Percentiles rank a stretch among this genome's conserved stretches.
Conservation (phyloP, 2,329 filamentous ascomycete species). For the Ophiostoma sp. region DNA sequence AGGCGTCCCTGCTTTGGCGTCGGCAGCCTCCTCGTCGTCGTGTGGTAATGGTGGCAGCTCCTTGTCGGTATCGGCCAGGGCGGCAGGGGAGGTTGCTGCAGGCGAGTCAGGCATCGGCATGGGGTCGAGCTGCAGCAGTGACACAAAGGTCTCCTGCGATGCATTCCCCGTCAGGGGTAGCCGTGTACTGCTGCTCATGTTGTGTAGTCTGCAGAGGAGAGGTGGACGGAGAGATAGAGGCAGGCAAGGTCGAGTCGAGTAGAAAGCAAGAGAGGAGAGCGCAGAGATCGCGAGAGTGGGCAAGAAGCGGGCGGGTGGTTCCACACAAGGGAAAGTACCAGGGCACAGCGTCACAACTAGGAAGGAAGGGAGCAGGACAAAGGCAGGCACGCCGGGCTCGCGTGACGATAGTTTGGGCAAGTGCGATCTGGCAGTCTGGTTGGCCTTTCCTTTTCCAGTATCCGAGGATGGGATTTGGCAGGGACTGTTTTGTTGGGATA, state of each 20-base stretch:
- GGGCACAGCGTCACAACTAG: not conserved
- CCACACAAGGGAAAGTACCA: not conserved
- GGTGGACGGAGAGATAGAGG: not conserved
- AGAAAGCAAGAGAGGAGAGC: not conserved
- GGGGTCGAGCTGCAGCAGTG: slow-evolving; percentile 74
- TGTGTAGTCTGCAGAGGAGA: not conserved
- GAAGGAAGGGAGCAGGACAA: slow-evolving; percentile 5
- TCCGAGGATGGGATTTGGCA: not conserved
- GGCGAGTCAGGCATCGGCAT: slow-evolving; percentile 60
- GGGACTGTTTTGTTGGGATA: slow-evolving; percentile 21
- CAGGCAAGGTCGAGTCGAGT: not conserved
- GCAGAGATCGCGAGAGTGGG: not conserved
- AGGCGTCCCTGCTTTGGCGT: not conserved
- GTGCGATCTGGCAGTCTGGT: not conserved
- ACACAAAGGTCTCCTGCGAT: slow-evolving; percentile 53
- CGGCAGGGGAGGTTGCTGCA: slow-evolving; percentile 34
- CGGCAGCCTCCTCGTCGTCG: slow-evolving; percentile 27
- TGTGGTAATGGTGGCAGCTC: slow-evolving; percentile 39
- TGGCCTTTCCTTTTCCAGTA: not conserved
- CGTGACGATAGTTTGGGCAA: slow-evolving; percentile 8
- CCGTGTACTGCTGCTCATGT: slow-evolving; percentile 25
- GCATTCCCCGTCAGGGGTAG: slow-evolving; percentile 33
- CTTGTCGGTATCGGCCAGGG: slow-evolving; percentile 39
- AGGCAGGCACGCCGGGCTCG: not conserved
- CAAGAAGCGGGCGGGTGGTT: not conserved